These are phyloP conservation scores for Suhomyces terraborum DNA, from an alignment of 1,139 yeast species.

Conservation along the genomic window DNA sequence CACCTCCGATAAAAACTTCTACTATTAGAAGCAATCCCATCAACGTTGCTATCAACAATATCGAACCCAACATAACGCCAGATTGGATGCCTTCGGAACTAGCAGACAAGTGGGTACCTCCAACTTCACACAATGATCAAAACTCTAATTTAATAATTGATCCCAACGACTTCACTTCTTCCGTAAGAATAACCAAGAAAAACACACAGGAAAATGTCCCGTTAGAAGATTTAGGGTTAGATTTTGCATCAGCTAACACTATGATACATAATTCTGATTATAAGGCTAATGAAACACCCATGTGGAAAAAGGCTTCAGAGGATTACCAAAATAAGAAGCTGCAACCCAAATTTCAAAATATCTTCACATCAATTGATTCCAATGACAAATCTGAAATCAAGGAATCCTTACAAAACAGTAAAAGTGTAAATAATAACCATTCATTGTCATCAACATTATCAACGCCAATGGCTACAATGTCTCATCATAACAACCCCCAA, in stretches of 20 bases:
- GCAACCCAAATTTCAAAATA: slow-evolving; percentile 37
- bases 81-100: slow-evolving; percentile 50
- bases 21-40: slow-evolving; percentile 17
- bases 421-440: slow-evolving; percentile 17
- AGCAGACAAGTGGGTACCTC: slow-evolving; percentile 38
- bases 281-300: slow-evolving; percentile 31
- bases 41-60: slow-evolving; percentile 2
- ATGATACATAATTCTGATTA: slow-evolving; percentile 38
- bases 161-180: slow-evolving; percentile 28
- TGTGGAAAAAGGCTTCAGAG: slow-evolving; percentile 40
- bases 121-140: slow-evolving; percentile 8
- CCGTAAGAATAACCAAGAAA: slow-evolving; percentile 32
- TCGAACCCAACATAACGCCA: slow-evolving; percentile 34
- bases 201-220: slow-evolving; percentile 3
- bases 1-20: slow-evolving; percentile 22
- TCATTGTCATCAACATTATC: slow-evolving; percentile 41
- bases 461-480: slow-evolving; percentile 33
- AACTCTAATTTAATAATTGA: slow-evolving; percentile 10
- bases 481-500: slow-evolving; percentile 15
- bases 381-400: slow-evolving; percentile 15
- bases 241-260: slow-evolving; percentile 33
- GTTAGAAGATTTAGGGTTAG: slow-evolving; percentile 22
- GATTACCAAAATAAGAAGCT: slow-evolving; percentile 31
- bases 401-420: slow-evolving; percentile 5
- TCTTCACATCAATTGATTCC: slow-evolving; percentile 29